Conservation (phyloP, 352 stramenopile species). For the Blastocystis sp. region DNA sequence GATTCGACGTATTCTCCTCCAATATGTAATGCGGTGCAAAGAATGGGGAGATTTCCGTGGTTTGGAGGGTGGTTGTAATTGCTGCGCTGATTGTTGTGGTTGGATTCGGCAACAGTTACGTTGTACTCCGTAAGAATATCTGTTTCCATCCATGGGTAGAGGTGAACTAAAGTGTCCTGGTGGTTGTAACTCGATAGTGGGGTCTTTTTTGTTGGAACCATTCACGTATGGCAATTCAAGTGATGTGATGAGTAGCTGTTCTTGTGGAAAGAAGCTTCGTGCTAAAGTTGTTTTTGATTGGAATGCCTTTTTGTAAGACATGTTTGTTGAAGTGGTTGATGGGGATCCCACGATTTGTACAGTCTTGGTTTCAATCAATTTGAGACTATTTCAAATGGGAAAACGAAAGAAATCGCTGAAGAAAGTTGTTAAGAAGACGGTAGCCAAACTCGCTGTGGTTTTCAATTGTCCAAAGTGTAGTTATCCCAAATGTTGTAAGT, state of each 20-base stretch:
- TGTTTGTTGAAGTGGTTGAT: background rate
- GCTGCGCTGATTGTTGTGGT: background rate
- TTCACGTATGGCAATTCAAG: background rate
- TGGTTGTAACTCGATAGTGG: background rate
- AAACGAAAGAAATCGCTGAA: constrained; percentile 60
- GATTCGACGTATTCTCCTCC: background rate
- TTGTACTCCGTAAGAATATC: background rate
- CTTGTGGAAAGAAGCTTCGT: background rate
- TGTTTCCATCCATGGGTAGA: background rate
- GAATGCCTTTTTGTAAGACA: background rate
- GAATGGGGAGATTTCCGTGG: background rate
- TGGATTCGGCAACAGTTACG: background rate
- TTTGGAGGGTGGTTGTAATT: background rate
- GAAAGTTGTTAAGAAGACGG: constrained; percentile 56
- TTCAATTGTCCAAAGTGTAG: constrained; percentile 62
- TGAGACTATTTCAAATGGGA: background rate
- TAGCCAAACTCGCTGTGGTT: constrained; percentile 52
- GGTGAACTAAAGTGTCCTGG: background rate
- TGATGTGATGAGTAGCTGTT: background rate
- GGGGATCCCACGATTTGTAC: too few relatives aligned
- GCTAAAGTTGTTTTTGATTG: background rate
- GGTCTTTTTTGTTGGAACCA: background rate
- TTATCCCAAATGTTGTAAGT: constrained; percentile 63
- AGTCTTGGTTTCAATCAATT: too few relatives aligned
- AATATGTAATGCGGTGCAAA: background rate